A percentile compares a stretch with the other conserved stretches of the same genome.
phyloP scores from a whole-genome alignment of 169 alveolate genomes.

The Plasmodium cynomolgi region DNA sequence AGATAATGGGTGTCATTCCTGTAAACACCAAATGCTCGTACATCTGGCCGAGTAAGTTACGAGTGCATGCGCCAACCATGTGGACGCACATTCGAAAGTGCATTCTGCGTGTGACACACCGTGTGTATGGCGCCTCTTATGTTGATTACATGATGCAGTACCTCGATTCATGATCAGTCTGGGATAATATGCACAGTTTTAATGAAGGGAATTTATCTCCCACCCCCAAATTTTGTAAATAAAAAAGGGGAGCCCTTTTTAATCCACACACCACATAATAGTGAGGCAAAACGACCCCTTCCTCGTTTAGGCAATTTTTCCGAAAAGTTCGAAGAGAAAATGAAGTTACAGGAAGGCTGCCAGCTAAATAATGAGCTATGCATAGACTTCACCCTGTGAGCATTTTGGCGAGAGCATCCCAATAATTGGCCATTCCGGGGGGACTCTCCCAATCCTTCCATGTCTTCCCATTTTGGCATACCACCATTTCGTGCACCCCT shows the following conservation, averaged over 20 bases:
- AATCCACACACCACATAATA: neutral
- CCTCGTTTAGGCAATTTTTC: conserved; percentile 55
- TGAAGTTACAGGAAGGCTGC: conserved; percentile 64
- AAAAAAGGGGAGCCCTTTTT: neutral
- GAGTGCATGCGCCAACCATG: neutral
- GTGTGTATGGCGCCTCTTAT: neutral
- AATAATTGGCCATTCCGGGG: neutral
- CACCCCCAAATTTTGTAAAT: neutral
- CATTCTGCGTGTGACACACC: neutral
- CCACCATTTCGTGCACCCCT: neutral
- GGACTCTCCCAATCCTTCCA: neutral
- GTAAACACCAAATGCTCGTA: conserved; percentile 5
- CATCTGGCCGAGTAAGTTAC: conserved; percentile 51
- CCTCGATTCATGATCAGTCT: neutral
- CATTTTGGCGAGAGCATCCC: neutral
- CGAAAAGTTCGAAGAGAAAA: conserved; percentile 56
- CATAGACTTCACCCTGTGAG: conserved; percentile 32
- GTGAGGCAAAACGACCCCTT: neutral
- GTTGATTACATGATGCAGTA: neutral
- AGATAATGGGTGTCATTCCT: conserved; percentile 73
- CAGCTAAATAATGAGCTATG: conserved; percentile 65
- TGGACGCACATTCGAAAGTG: neutral
- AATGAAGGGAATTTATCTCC: neutral
- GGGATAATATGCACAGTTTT: neutral
- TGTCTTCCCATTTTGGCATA: neutral